Percentiles rank a stretch among this genome's conserved stretches.
Evolutionary conservation across 2,329 filamentous ascomycete species (phyloP).

Genomic region (Myriosclerotinia duriaeana): DNA sequence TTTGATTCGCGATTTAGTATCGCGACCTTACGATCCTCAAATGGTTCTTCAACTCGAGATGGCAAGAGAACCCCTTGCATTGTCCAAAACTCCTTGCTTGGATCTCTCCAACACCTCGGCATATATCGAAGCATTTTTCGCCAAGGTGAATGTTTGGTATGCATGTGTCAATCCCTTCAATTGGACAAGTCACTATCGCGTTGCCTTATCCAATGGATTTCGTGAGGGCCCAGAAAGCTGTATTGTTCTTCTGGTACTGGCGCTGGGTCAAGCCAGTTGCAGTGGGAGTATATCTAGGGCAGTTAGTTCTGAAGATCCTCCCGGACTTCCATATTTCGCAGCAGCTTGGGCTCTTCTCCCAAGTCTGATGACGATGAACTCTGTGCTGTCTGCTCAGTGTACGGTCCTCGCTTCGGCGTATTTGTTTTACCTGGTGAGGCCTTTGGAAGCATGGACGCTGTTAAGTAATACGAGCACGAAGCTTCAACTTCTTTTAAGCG

Average conservation of each 20-base stretch:
- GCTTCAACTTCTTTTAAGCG: conserved; percentile 73
- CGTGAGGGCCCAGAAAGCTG: conserved; percentile 79
- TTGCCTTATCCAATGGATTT: conserved; percentile 72
- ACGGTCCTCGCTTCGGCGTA: conserved; percentile 80
- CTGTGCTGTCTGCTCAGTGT: conserved; percentile 75
- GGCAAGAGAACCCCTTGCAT: conserved; percentile 70
- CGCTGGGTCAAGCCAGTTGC: conserved; percentile 73
- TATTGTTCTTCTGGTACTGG: conserved; percentile 74
- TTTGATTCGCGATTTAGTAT: conserved; percentile 74
- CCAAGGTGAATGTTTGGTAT: conserved; percentile 81
- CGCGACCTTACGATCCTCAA: conserved; percentile 74
- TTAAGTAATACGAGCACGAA: conserved; percentile 80
- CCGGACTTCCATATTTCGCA: conserved; percentile 76
- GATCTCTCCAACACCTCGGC: conserved; percentile 72
- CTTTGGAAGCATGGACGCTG: conserved; percentile 79
- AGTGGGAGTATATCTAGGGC: conserved; percentile 74
- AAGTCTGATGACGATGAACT: conserved; percentile 76
- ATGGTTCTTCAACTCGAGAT: conserved; percentile 81
- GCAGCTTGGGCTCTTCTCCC: conserved; percentile 77
- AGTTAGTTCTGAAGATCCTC: conserved; percentile 66
- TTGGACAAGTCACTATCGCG: conserved; percentile 74
- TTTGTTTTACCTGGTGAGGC: conserved; percentile 77
- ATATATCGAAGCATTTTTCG: conserved; percentile 78
- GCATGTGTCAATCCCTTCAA: conserved; percentile 81
- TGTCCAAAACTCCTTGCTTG: conserved; percentile 63